Conservation (phyloP, 2,329 filamentous ascomycete genomes). For the Aureobasidium sp. region DNA sequence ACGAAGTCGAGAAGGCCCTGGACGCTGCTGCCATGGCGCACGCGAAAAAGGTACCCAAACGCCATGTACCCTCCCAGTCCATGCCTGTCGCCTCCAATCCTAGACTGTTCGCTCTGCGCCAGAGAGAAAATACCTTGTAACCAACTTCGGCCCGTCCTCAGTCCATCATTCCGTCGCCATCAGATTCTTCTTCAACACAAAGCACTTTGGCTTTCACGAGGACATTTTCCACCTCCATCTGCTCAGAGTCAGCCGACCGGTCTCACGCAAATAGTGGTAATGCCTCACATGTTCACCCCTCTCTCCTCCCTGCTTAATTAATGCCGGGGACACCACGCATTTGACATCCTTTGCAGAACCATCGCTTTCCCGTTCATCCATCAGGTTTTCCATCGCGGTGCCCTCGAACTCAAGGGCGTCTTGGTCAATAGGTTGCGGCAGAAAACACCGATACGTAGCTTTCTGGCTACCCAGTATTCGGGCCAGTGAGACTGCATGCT, state of each 20-base stretch:
- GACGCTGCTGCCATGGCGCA: background rate
- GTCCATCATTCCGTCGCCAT: background rate
- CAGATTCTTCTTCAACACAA: slow-evolving; percentile 31
- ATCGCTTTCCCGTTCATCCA: slow-evolving; percentile 47
- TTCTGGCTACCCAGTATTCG: slow-evolving; percentile 27
- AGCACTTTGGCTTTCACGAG: slow-evolving; percentile 61
- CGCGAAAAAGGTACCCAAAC: background rate
- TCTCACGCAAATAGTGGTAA: background rate
- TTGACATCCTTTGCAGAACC: slow-evolving; percentile 42
- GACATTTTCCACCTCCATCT: slow-evolving; percentile 53
- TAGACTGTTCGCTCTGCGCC: background rate
- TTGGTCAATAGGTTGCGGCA: slow-evolving; percentile 22
- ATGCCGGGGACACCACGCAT: slow-evolving; percentile 58
- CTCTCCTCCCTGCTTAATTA: slow-evolving; percentile 60
- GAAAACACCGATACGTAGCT: slow-evolving; percentile 26
- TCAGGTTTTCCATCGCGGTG: slow-evolving; percentile 57
- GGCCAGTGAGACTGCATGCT: slow-evolving; percentile 24
- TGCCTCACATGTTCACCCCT: slow-evolving; percentile 45
- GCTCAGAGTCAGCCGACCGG: background rate
- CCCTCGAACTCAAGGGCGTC: slow-evolving; percentile 52
- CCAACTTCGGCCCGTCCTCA: background rate
- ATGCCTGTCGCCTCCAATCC: background rate
- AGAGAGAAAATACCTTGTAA: slow-evolving; percentile 22
- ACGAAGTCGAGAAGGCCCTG: background rate
- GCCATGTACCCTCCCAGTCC: slow-evolving; percentile 5